Conservation (phyloP, 208 protist genomes). For the Wallacemonas sp. region DNA sequence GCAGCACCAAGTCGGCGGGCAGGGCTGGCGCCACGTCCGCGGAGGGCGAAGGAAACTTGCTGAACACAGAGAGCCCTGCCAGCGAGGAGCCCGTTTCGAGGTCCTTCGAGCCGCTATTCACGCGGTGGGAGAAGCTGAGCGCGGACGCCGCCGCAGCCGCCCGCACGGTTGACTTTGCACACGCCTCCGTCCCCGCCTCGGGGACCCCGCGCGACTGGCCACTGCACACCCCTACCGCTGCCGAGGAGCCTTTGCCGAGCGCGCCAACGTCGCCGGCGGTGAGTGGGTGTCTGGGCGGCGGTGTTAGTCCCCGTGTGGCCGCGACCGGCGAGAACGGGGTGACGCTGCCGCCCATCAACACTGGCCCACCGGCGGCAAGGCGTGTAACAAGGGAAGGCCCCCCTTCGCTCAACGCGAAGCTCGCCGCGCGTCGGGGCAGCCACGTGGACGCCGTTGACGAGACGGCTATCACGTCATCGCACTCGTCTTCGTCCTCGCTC, state of each 20-base stretch:
- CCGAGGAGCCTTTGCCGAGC: neutral
- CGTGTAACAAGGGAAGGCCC: neutral
- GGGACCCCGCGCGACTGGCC: neutral
- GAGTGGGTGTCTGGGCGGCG: neutral
- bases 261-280: neutral
- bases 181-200: neutral
- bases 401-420: no score
- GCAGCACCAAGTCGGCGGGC: neutral
- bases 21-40: neutral
- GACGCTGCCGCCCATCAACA: neutral
- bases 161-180: neutral
- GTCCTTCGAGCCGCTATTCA: constrained; percentile 6
- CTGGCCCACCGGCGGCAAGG: neutral
- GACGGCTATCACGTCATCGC: neutral
- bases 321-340: neutral
- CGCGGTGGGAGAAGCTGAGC: constrained; percentile 15
- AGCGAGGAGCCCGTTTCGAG: neutral
- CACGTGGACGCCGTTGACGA: constrained; percentile 1
- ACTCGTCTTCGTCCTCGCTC: neutral
- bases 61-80: neutral
- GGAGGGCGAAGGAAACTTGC: neutral
- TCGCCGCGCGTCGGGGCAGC: neutral
- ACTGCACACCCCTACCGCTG: neutral
- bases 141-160: neutral
- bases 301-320: neutral